phyloP scores from a whole-genome alignment of 179 eudicot species.

The Carnegiea gigantea region DNA sequence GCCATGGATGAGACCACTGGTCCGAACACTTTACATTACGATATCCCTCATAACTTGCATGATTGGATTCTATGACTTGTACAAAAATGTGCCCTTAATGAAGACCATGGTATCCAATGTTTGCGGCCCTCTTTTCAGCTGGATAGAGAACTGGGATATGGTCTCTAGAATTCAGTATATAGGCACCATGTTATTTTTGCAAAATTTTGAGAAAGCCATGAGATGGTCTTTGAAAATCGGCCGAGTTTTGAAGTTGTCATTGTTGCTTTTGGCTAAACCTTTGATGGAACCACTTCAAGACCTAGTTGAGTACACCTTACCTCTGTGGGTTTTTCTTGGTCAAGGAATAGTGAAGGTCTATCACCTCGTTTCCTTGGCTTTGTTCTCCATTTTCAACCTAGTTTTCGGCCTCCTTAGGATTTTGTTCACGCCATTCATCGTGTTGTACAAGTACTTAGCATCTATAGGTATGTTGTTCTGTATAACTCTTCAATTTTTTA shows the following conservation, averaged over 20 bases:
- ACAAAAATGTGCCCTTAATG: conserved; percentile 84
- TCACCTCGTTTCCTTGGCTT: conserved; percentile 32
- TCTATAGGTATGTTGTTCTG: conserved; percentile 48
- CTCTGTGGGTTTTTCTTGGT: conserved; percentile 58
- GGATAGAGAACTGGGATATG: conserved; percentile 96
- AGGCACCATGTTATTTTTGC: conserved; percentile 90
- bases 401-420: conserved; percentile 50
- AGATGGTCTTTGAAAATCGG: conserved; percentile 60
- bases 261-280: conserved; percentile 61
- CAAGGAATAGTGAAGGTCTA: conserved; percentile 28
- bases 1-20: conserved; percentile 95
- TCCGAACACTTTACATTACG: conserved; percentile 65
- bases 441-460: conserved; percentile 45
- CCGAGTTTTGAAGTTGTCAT: conserved; percentile 45
- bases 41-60: conserved; percentile 74
- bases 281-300: conserved; percentile 60
- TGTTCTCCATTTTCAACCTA: conserved; percentile 39
- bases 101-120: conserved; percentile 76
- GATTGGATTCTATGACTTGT: conserved; percentile 86
- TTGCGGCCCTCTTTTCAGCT: conserved; percentile 77
- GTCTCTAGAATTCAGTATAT: conserved; percentile 72
- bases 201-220: conserved; percentile 76
- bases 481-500: neutral
- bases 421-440: conserved; percentile 64
- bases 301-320: conserved; percentile 47